Evolutionary conservation across 164 flowering plant genomes (phyloP), one percentile per base, ranked within the genome.

Genomic region (Piper betle): DNA sequence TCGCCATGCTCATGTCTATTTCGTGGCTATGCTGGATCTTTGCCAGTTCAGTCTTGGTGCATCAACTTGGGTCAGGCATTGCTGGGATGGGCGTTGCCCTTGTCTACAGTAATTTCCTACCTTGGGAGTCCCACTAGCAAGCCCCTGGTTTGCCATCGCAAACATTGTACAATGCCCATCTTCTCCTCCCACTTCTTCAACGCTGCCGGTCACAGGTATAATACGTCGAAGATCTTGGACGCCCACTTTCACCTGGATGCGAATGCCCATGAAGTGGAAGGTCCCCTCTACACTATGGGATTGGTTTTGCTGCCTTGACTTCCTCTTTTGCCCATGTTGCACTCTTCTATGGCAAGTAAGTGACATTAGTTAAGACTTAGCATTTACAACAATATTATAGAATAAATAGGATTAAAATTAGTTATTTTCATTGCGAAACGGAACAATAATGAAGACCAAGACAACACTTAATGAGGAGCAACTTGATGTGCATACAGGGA

Each of bases 101-200:
- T 94, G 96, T 73, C 94, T n/a, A 77, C 85, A 39, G 72, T 82
- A 54, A 79, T 89, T 3, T 68, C 94, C 40, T 89, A 85, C 73
- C 83, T 89, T 8, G 88, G 85, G 8, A 84, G 88, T 25, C 74
- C 96, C 96, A 16, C 81, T 86, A 4, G 94, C 91, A 0, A 85
- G 91, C 72, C 96, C 94, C 38, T 89, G 91, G 94, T 89, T 86
- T 43, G 96, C 96, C 69, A 86, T 91, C 0, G 93, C 89, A 37
- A 86, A 89, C 63, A 82, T 89, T 0, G 96, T 4, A 77, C 70
- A 75, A 82, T 9, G 91, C 91, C 66, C 82, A 82, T 64, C 11
- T 82, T 75, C 66, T 89, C 94, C 2, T 72, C 72, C 12, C 64
- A 58, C 0, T 79, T 89, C 60, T 86, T 81, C 79, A 79, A 79